These are phyloP conservation scores for Limtongozyma cylindracea DNA, from an alignment of 805 yeast genomes.

Conservation along the genomic window DNA sequence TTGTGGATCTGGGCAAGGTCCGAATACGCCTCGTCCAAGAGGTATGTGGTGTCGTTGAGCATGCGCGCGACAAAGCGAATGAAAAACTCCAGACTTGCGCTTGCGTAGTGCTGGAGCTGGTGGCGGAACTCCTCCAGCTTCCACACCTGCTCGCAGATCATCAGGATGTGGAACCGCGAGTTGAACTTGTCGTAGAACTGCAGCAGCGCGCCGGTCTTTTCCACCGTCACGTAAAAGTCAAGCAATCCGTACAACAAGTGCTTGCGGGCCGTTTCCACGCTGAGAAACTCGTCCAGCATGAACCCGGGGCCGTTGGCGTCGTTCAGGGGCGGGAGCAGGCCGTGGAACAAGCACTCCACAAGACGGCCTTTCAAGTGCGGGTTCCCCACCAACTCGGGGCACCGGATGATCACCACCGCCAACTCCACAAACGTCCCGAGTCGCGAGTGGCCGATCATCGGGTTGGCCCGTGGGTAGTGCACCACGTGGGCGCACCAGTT, in stretches of 20 bases:
- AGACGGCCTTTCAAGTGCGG: conserved; percentile 81
- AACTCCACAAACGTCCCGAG: conserved; percentile 62
- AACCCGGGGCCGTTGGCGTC: conserved; percentile 38
- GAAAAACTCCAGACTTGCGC: conserved; percentile 54
- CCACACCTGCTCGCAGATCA: conserved; percentile 69
- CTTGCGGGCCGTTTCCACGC: conserved; percentile 32
- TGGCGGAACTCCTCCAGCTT: conserved; percentile 36
- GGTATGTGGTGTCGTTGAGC: conserved; percentile 81
- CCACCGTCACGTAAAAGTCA: conserved; percentile 84
- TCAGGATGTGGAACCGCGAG: conserved; percentile 66
- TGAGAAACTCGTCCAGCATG: conserved; percentile 37
- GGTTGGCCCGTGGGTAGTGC: conserved; percentile 25
- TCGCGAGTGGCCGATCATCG: too few species aligned
- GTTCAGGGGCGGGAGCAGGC: conserved; percentile 27
- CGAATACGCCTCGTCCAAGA: conserved; percentile 74
- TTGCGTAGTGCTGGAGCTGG: conserved; percentile 46
- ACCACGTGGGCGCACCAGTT: conserved; percentile 42
- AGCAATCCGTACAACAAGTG: conserved; percentile 62
- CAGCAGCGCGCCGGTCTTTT: conserved; percentile 83
- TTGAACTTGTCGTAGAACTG: conserved; percentile 95
- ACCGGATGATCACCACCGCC: conserved; percentile 49
- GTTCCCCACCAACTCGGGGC: conserved; percentile 68
- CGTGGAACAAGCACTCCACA: conserved; percentile 58
- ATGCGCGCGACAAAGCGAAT: conserved; percentile 83
- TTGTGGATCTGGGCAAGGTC: conserved; percentile 58